Conservation (phyloP, 257 asterid genomes). For the Solanum pinnatisectum region DNA sequence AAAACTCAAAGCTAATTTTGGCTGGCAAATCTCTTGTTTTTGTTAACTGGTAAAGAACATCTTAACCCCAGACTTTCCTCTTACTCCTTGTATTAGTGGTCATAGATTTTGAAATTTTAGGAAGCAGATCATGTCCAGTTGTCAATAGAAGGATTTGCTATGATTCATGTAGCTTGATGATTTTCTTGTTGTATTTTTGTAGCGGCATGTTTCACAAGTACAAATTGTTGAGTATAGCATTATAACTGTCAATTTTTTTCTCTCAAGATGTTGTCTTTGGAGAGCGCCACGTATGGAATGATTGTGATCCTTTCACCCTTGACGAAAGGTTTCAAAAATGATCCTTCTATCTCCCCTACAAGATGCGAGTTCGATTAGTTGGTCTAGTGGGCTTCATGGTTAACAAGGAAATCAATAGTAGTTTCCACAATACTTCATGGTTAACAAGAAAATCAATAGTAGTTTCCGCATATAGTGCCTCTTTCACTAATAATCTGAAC, state of each 20-base stretch:
- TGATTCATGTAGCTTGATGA: neutral
- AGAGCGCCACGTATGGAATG: neutral
- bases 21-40: neutral
- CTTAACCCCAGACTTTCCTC: neutral
- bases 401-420: neutral
- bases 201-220: neutral
- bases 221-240: neutral
- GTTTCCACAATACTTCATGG: neutral
- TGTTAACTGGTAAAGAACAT: neutral
- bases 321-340: neutral
- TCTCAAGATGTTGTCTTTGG: neutral
- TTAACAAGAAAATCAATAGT: neutral
- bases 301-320: neutral
- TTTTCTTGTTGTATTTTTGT: neutral
- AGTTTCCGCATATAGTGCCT: neutral
- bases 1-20: neutral
- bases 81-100: neutral
- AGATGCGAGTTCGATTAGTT: neutral
- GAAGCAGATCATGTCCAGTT: neutral
- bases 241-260: neutral
- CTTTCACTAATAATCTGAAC: neutral
- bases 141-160: neutral
- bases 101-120: neutral
- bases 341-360: neutral
- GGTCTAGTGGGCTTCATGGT: neutral